Base-by-base conservation (phyloP, 768 basidiomycete species). In the Cystofilobasidium macerans region DNA sequence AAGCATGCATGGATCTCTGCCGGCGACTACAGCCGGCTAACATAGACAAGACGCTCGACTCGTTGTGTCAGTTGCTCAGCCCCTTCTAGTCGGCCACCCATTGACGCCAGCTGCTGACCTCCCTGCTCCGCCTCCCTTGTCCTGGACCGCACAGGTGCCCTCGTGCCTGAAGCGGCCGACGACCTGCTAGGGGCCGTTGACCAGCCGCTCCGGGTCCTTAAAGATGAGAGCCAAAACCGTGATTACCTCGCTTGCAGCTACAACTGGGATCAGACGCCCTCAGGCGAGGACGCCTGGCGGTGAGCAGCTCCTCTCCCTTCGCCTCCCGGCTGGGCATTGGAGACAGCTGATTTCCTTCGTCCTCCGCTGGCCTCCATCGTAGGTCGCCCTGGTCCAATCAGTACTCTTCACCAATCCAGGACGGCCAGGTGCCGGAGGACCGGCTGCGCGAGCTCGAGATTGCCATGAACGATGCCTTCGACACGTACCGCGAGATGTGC, bases 341-440 rank as follows among this genome's bases (percentile, higher is more conserved):
- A 8, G 9, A 8, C 9, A 40, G 35, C 54, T 56, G 54, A 56
- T 14, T 11, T 11, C 43, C 42, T 2, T 28, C 36, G 22, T 18
- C 24, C 43, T 3, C 53, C 36, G 7, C 61, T 48, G 57, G 5
- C 36, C 16, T 20, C 13, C 8, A 26, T 2, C 14, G 20, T 68
- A 99, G 94, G 72, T 99, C 95, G 2, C 95, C 95, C 11, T 98
- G 94, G 93, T 92, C 93, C 28, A 99, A 98, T 75, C 86, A 88
- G 74, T 99, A 98, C 73, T 86, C 91, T 69, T 89, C 92, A 28
- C 87, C 87, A 1, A 76, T 91, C 53, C 86, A 92, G 24, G 89
- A 94, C 69, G 94, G 90, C 2, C 92, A 93, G 4, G 79, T 83
- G 2, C 95, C 95, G 0, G 85, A 86, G 11, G 77, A 85, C 22